phyloP scores from a whole-genome alignment of 78 protist genomes.

The Dictyostelium purpureum region DNA sequence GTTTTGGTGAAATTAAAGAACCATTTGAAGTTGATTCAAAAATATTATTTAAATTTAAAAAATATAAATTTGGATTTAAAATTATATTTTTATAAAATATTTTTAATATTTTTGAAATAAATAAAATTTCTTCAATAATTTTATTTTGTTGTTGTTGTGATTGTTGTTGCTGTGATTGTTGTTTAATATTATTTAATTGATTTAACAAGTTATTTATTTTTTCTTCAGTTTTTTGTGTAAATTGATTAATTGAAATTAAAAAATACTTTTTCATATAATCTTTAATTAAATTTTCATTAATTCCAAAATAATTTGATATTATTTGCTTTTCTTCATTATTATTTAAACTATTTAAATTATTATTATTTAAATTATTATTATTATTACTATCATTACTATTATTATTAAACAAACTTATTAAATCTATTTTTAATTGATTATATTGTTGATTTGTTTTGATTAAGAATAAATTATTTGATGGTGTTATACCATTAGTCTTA shows the following conservation, averaged over 20 bases:
- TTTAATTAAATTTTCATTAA: constrained; percentile 27
- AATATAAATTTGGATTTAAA: constrained; percentile 18
- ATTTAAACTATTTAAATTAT: background rate
- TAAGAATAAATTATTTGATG: constrained; percentile 16
- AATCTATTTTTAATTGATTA: constrained; percentile 1
- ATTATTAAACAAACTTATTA: constrained; percentile 13
- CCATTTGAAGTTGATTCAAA: background rate
- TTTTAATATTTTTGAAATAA: constrained; percentile 48
- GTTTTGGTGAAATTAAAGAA: no score
- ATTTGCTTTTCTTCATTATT: background rate
- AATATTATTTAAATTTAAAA: background rate
- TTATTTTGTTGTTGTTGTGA: background rate
- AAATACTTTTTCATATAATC: constrained; percentile 56
- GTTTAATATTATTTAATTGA: no score
- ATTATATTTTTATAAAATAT: constrained; percentile 47
- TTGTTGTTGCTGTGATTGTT: no score
- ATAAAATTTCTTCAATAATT: constrained; percentile 25
- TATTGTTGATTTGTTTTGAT: background rate
- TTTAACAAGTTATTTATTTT: no score
- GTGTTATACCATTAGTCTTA: constrained; percentile 72
- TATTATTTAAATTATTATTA: background rate
- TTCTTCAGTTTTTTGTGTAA: constrained; percentile 10
- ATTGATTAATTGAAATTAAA: constrained; percentile 8
- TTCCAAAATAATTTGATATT: background rate
- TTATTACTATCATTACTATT: background rate